phyloP scores from a whole-genome alignment of 139 green algal genomes.

The Nannochloris sp. region DNA sequence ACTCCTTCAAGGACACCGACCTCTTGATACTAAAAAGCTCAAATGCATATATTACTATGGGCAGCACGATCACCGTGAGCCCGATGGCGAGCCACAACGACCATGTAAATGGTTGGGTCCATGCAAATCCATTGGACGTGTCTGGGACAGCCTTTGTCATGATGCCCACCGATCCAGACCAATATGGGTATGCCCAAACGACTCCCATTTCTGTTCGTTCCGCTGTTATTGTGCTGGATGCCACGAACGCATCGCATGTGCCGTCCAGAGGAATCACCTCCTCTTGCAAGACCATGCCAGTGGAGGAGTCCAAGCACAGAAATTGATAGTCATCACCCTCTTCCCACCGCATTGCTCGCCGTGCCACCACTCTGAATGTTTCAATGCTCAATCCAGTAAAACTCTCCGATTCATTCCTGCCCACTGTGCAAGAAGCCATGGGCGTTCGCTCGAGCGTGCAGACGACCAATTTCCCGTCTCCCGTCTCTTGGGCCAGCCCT shows the following conservation, averaged over 20 bases:
- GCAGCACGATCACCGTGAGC: conserved; percentile 1
- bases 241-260: conserved; percentile 2
- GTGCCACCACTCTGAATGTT: neutral
- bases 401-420: neutral
- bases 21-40: conserved; percentile 1
- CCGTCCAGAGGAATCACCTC: neutral
- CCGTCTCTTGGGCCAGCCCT: too few relatives aligned
- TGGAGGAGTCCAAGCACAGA: neutral
- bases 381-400: conserved; percentile 8
- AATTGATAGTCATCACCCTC: conserved; percentile 10
- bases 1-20: neutral
- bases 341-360: neutral
- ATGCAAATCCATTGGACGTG: neutral
- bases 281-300: neutral
- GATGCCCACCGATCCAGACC: neutral
- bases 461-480: neutral
- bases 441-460: conserved; percentile 6
- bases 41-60: neutral
- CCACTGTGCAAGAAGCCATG: conserved; percentile 7
- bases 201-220: conserved; percentile 8
- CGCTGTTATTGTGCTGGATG: neutral
- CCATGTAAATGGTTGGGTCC: conserved; percentile 1
- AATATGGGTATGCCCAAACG: conserved; percentile 6
- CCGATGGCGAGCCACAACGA: conserved; percentile 5
- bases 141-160: neutral